Conservation (phyloP, 2,329 filamentous ascomycete genomes). For the Hypoxylon sp. region DNA sequence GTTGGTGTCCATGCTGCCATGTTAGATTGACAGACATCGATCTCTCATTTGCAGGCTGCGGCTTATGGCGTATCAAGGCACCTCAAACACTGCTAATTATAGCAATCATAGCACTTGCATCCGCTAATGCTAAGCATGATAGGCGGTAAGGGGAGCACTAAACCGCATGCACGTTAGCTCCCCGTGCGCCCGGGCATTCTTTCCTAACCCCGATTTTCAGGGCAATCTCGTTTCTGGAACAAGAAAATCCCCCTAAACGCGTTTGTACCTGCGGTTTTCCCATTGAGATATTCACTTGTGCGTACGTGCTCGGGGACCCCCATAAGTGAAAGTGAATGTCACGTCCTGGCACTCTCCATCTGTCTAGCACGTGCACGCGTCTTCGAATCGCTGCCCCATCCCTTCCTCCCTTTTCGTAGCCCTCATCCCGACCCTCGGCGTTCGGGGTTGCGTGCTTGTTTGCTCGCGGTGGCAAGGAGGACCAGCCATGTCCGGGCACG, state of each 20-base stretch:
- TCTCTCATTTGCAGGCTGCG: background rate
- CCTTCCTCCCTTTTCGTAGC: background rate
- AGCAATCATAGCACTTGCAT: background rate
- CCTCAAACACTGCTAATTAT: background rate
- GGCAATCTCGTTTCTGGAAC: background rate
- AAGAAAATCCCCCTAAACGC: too few species aligned
- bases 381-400: background rate
- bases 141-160: background rate
- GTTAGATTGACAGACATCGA: background rate
- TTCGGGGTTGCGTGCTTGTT: too few species aligned
- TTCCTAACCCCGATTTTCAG: too few species aligned
- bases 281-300: too few species aligned
- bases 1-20: too few species aligned
- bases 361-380: background rate
- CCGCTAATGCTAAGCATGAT: background rate
- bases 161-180: background rate
- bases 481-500: conserved; percentile 36
- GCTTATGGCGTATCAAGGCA: background rate
- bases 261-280: too few species aligned
- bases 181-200: background rate
- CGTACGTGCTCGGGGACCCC: too few species aligned
- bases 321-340: too few species aligned
- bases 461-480: conserved; percentile 11
- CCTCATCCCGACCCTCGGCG: background rate
- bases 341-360: too few species aligned